These are phyloP conservation scores for Pelargonium fulgidum DNA, from an alignment of 441 rosid genomes.

Conservation along the genomic window DNA sequence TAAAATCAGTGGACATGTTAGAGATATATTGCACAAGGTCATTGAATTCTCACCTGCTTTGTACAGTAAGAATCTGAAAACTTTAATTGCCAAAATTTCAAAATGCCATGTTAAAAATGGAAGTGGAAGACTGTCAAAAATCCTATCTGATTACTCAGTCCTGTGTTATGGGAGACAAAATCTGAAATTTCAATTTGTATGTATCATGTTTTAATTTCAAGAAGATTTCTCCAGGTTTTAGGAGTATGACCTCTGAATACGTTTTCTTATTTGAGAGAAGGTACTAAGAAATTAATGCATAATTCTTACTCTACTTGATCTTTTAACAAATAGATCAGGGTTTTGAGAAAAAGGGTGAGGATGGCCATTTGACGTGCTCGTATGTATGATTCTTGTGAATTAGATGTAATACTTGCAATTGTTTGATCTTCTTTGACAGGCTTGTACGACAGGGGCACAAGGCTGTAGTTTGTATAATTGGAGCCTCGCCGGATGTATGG, in stretches of 20 bases:
- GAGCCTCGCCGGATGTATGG: constrained; percentile 1
- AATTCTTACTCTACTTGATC: not conserved
- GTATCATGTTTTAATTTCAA: not conserved
- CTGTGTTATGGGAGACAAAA: not conserved
- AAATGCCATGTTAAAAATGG: not conserved
- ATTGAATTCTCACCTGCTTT: not conserved
- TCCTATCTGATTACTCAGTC: not conserved
- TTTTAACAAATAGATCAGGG: not conserved
- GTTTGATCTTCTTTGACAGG: not conserved
- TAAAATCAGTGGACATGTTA: not conserved
- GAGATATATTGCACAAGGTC: not conserved
- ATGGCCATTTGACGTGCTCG: not conserved
- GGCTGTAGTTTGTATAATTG: constrained; percentile 3
- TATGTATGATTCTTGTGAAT: not conserved
- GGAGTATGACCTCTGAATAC: not conserved
- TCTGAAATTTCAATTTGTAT: not conserved
- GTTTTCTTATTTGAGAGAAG: not conserved
- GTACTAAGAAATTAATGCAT: not conserved
- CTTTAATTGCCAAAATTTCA: not conserved
- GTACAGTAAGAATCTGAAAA: constrained; percentile 4
- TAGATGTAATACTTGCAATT: not conserved
- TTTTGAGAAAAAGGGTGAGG: not conserved
- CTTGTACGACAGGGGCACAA: not conserved
- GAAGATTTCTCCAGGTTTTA: not conserved
- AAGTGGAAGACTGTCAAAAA: not conserved